Evolutionary conservation across 1,139 yeast genomes (phyloP).

Genomic region (Kluyveromyces sp.): DNA sequence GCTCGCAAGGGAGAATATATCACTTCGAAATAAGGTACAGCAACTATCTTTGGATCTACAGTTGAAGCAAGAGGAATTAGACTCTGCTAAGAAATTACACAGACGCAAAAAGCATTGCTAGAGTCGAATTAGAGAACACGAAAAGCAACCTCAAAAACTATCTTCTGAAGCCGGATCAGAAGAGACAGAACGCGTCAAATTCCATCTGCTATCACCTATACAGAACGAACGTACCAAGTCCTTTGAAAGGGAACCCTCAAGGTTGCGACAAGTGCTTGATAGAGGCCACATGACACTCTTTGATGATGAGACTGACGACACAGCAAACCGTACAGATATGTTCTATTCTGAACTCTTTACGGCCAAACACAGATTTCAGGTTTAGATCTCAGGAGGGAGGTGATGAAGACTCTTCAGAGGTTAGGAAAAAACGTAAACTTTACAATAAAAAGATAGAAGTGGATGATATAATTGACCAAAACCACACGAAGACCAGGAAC

Average conservation of each 20-base stretch:
- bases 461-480: not conserved
- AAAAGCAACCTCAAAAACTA: slow-evolving; percentile 25
- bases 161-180: not conserved
- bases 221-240: slow-evolving; percentile 5
- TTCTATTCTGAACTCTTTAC: slow-evolving; percentile 13
- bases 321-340: slow-evolving; percentile 14
- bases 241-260: slow-evolving; percentile 8
- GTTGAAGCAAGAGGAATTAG: slow-evolving; percentile 24
- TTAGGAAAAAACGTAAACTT: slow-evolving; percentile 15
- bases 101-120: slow-evolving; percentile 29
- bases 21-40: slow-evolving; percentile 30
- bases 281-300: slow-evolving; percentile 16
- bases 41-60: slow-evolving; percentile 28
- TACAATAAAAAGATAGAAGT: slow-evolving; percentile 18
- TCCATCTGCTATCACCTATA: slow-evolving; percentile 20
- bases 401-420: not conserved
- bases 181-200: slow-evolving; percentile 6
- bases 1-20: slow-evolving; percentile 18
- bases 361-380: not conserved
- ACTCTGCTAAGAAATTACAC: slow-evolving; percentile 23
- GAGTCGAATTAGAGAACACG: slow-evolving; percentile 32
- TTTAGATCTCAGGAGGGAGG: not conserved
- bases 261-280: slow-evolving; percentile 14
- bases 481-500: slow-evolving; percentile 2
- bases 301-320: slow-evolving; percentile 15